Evolutionary conservation across 176 grass and related monocot species (phyloP).

Genomic region (Thalia dealbata): DNA sequence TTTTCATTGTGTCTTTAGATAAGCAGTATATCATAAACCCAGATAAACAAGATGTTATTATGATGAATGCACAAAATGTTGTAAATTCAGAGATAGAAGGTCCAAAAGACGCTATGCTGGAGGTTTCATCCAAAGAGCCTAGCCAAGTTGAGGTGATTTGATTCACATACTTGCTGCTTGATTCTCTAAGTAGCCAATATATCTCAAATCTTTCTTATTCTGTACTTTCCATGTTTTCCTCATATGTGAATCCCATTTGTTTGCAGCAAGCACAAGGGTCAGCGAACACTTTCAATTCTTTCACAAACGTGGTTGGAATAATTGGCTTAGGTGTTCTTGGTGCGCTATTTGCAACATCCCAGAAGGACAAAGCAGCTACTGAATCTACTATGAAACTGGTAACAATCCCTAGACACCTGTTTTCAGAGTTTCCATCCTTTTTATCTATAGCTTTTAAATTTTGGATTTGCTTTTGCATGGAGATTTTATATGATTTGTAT

Average conservation of each 20-base stretch:
- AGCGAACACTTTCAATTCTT: constrained; percentile 40
- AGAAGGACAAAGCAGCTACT: constrained; percentile 59
- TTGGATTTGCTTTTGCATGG: no score
- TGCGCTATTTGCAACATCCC: constrained; percentile 70
- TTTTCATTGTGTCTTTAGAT: background rate
- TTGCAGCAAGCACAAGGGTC: constrained; percentile 30
- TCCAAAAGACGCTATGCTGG: constrained; percentile 16
- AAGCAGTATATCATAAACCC: background rate
- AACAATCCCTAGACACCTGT: constrained; percentile 7
- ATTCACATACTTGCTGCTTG: background rate
- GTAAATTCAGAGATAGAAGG: constrained; percentile 10
- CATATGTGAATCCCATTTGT: background rate
- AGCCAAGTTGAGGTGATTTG: constrained; percentile 21
- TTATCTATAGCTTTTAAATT: background rate
- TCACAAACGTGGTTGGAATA: constrained; percentile 55
- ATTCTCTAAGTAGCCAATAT: background rate
- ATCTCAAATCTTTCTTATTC: background rate
- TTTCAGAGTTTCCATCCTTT: background rate
- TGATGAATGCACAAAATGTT: background rate
- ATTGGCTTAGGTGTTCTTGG: constrained; percentile 67
- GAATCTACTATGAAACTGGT: constrained; percentile 71
- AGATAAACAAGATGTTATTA: constrained; percentile 5
- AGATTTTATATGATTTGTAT: background rate
- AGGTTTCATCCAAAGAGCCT: constrained; percentile 16
- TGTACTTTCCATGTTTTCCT: background rate